Evolutionary conservation across 164 flowering plant species (phyloP).

Genomic region (Akebia trifoliata): DNA sequence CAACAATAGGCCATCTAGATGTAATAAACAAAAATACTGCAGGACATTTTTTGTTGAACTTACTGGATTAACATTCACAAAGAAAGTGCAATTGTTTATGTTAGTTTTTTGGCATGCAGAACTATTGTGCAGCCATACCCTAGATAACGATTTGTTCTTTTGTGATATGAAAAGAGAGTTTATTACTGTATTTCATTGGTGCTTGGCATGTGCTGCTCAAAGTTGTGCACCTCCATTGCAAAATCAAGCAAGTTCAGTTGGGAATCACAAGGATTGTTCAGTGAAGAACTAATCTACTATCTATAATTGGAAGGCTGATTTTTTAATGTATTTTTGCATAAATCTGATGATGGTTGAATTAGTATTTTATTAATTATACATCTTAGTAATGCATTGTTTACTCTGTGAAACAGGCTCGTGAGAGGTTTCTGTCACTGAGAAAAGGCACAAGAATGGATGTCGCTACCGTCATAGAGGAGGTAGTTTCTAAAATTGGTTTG

Average conservation of each 20-base stretch:
- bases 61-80: background rate
- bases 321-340: background rate
- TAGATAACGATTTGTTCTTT: background rate
- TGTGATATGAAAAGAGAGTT: background rate
- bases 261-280: background rate
- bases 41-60: background rate
- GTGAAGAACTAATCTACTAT: background rate
- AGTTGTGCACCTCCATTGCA: background rate
- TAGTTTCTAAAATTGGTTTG: conserved; percentile 19
- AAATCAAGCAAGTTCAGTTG: background rate
- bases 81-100: background rate
- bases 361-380: background rate
- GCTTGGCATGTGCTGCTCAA: background rate
- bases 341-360: background rate
- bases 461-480: conserved; percentile 56
- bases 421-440: conserved; percentile 57
- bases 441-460: conserved; percentile 59
- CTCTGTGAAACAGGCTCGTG: conserved; percentile 50
- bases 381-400: conserved; percentile 4
- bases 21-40: background rate
- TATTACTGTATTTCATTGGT: background rate
- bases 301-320: background rate
- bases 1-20: background rate
- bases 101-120: background rate
- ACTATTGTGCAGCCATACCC: background rate